phyloP scores from a whole-genome alignment of 2,329 filamentous ascomycete genomes.

The Exophiala calicioides region DNA sequence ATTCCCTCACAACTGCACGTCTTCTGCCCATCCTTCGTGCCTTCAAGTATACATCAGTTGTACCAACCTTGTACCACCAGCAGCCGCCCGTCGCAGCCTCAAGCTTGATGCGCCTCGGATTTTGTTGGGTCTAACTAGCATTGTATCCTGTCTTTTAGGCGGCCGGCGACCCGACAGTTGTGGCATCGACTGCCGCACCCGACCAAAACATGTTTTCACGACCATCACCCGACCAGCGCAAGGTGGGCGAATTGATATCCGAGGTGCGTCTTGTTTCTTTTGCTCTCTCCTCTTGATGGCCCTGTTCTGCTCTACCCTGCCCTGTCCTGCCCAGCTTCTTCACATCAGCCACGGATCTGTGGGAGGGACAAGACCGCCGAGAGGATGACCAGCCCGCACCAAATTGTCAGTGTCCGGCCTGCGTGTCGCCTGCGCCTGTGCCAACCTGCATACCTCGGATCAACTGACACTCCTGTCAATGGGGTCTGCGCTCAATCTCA shows the following conservation, averaged over 20 bases:
- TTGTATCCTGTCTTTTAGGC: too few relatives aligned
- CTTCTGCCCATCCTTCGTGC: neutral
- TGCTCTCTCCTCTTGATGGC: neutral
- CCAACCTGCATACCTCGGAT: slow-evolving; percentile 2
- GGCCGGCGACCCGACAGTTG: neutral
- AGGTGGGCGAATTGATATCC: slow-evolving; percentile 11
- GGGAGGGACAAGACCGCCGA: too few relatives aligned
- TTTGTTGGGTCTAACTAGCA: neutral
- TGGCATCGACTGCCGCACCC: neutral
- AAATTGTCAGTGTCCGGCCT: too few relatives aligned
- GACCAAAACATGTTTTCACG: slow-evolving; percentile 18
- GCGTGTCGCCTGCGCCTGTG: too few relatives aligned
- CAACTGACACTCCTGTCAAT: slow-evolving; percentile 10
- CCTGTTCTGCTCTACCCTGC: neutral
- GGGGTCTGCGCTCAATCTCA: neutral
- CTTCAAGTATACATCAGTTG: slow-evolving; percentile 4
- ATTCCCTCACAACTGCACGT: neutral
- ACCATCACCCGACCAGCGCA: slow-evolving; percentile 18
- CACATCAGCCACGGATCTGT: too few relatives aligned
- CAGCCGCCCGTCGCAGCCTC: neutral
- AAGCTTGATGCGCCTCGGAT: neutral
- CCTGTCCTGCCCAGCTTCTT: neutral
- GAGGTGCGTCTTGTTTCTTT: slow-evolving; percentile 20
- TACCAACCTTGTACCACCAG: slow-evolving; percentile 14
- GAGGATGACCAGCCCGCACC: too few relatives aligned